Base-by-base conservation (phyloP, 2,329 filamentous ascomycete species). In the Aspergillus sp. region DNA sequence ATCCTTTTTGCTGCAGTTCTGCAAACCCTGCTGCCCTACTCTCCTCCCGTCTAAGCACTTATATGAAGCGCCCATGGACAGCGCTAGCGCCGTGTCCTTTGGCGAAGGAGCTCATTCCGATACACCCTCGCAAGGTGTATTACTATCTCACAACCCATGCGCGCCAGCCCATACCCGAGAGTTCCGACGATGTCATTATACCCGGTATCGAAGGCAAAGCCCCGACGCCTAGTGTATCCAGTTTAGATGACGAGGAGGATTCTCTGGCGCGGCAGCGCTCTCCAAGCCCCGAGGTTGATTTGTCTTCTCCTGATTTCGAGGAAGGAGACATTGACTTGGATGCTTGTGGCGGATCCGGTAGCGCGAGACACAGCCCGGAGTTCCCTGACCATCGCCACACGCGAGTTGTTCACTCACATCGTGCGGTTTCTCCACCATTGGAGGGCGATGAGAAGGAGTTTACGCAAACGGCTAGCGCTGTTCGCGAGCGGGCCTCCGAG, bases 361-460 rank as follows among this genome's bases (percentile, higher is more conserved):
- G 86, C 11, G 86, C 86, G 49, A 57, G 61, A 48, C 58, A 60
- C 21, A 63, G 53, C 17, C 64, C 68, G 43, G 64, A 69, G 25
- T 89, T 89, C 67, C 84, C 87, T 7, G 76, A 79, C 44, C 76
- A 77, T 44, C 69, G 70, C 64, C 85, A 84, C 64, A 82, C 86
- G 59, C 87, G 90, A 52, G 57, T 77, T 31, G 73, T 77, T 61
- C 84, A 88, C 66, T 86, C 84, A 61, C 82, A 87, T 60, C 87
- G 90, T 59, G 89, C 88, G n/a, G 87, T 89, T 23, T 95, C 91
- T 62, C 93, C 93, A 52, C 91, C 92, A 15, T 82, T 98, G 39
- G 93, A 98, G 77, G 91, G 90, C 68, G 93, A 98, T 67, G 93
- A 98, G 80, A 90, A 90, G 70, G 95, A 98, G 75, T 99, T 99